These are phyloP conservation scores for Paecilomyces niveus DNA, from an alignment of 2,329 filamentous ascomycete species.

Conservation along the genomic window DNA sequence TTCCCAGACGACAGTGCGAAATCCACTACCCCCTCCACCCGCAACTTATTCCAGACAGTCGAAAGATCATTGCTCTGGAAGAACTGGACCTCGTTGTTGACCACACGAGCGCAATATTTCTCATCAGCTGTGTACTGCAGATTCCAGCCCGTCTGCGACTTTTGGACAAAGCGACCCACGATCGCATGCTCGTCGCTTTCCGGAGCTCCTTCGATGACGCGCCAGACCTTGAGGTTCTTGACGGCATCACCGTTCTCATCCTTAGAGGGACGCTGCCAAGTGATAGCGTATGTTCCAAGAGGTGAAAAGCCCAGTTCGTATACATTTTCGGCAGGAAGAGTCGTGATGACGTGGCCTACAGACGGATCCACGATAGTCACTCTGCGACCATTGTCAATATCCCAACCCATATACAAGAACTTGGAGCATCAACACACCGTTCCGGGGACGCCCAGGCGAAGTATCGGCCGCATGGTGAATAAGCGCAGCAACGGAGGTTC, in stretches of 20 bases:
- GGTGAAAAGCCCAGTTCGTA: conserved; percentile 95
- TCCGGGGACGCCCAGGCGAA: conserved; percentile 92
- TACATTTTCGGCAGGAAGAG: conserved; percentile 72
- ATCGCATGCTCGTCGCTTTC: conserved; percentile 59
- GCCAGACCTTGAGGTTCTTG: conserved; percentile 98
- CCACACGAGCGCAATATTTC: conserved; percentile 81
- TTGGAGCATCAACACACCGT: conserved; percentile 38
- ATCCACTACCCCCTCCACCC: conserved; percentile 80
- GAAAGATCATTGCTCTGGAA: conserved; percentile 80
- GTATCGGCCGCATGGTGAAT: conserved; percentile 92
- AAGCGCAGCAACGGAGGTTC: conserved; percentile 88
- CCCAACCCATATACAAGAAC: background rate
- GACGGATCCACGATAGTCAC: conserved; percentile 81
- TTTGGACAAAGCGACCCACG: conserved; percentile 88
- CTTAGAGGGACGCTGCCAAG: conserved; percentile 90
- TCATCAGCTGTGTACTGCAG: conserved; percentile 94
- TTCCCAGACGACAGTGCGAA: conserved; percentile 86
- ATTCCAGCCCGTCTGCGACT: conserved; percentile 93
- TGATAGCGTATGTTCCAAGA: conserved; percentile 84
- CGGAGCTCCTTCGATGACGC: conserved; percentile 61
- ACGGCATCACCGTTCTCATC: conserved; percentile 87
- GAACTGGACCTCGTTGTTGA: conserved; percentile 97
- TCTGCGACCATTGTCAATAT: conserved; percentile 29
- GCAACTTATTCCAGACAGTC: conserved; percentile 91
- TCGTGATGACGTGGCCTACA: conserved; percentile 65